Evolutionary conservation across 2,329 filamentous ascomycete genomes (phyloP), one percentile per base, ranked within the genome.

Genomic region (Ciborinia camelliae): DNA sequence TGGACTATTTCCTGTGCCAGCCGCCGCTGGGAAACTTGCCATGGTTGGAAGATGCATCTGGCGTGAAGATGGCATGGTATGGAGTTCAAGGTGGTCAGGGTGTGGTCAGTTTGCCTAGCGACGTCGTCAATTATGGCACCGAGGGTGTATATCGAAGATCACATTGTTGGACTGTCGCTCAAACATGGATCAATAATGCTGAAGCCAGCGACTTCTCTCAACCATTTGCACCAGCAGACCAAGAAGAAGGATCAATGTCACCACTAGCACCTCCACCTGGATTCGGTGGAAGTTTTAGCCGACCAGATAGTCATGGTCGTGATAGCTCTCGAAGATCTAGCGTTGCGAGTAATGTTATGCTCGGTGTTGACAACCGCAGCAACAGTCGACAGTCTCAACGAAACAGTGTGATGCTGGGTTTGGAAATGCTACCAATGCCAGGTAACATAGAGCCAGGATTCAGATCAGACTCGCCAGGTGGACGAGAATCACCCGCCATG

Each of bases 1-100:
- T 91, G 2, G 91, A 94, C 75, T 92, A 94, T 77, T 95, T 94
- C 79, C 80, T 94, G 35, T 93, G 90, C 75, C 83, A 91, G 73
- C 86, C 90, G 4, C 88, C 90, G 0, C 84, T 90, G 72, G 88
- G 88, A 23, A 87, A 87, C 63, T 81, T 86, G 0, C 90, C 91
- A 0, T 95, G 91, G 91, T 81, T 87, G 53, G 84, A 86, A 63
- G 88, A 89, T 62, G 84, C 75, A 15, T 71, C 68, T 45, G 80
- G 82, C 41, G 83, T 88, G 18, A 83, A 84, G 70, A 87, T 86
- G 78, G 86, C 86, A 72, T 91, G 89, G 89, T 91, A 90, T 75
- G 85, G 89, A 69, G 85, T 90, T 6, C 87, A 90, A 3, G 91
- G 89, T 45, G 82, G 85, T 47, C 80, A 81, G 30, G 84, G 83